phyloP scores from a whole-genome alignment of 1,139 yeast genomes.

The Blastobotrys malaysiensis region DNA sequence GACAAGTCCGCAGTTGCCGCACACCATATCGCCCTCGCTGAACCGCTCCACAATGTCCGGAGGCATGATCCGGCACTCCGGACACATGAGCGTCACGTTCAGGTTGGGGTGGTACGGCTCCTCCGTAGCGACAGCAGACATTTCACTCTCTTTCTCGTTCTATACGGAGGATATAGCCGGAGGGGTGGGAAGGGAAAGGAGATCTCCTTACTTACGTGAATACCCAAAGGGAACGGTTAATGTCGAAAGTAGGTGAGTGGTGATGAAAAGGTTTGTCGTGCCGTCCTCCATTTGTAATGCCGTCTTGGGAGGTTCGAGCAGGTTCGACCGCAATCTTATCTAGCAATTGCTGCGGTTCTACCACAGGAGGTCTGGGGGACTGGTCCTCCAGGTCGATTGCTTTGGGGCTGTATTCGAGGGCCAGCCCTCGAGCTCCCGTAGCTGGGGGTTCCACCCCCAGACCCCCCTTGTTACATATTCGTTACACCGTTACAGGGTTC shows the following conservation, averaged over 20 bases:
- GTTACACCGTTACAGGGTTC: no score
- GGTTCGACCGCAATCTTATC: no score
- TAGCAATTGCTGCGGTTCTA: no score
- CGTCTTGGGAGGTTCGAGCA: background rate
- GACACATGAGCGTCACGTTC: constrained; percentile 86
- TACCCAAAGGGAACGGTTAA: background rate
- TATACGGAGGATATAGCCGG: background rate
- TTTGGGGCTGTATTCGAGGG: no score
- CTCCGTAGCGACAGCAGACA: constrained; percentile 2
- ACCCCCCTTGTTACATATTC: no score
- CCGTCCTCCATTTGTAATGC: background rate
- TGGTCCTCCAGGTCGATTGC: no score
- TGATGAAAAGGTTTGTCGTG: background rate
- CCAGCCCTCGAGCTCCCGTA: no score
- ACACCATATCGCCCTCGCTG: constrained; percentile 95
- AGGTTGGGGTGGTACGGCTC: constrained; percentile 43
- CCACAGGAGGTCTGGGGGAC: no score
- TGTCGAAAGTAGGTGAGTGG: background rate
- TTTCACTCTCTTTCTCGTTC: background rate
- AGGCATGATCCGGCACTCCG: constrained; percentile 92
- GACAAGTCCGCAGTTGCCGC: constrained; percentile 94
- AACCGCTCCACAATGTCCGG: constrained; percentile 94
- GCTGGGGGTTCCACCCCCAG: no score
- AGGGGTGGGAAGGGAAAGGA: background rate
- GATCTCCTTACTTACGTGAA: background rate